phyloP scores from a whole-genome alignment of 1,139 yeast species.

The Pneumocystis sp. region DNA sequence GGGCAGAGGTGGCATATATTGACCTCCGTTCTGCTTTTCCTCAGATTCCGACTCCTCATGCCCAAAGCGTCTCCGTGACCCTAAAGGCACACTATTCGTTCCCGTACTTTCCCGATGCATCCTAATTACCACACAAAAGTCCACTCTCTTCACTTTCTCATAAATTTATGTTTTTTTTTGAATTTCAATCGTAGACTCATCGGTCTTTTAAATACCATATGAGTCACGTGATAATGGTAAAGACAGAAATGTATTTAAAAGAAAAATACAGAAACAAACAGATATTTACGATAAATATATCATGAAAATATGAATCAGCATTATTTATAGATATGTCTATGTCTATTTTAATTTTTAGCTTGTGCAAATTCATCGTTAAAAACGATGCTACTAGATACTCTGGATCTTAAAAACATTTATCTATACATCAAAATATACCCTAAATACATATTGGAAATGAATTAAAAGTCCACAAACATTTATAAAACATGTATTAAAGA shows the following conservation, averaged over 20 bases:
- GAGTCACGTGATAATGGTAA: background rate
- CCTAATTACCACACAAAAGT: background rate
- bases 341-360: no score
- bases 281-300: background rate
- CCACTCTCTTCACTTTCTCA: background rate
- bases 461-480: no score
- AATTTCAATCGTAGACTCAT: background rate
- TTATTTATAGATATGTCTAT: no score
- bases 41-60: slow-evolving; percentile 2
- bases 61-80: slow-evolving; percentile 16
- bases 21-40: slow-evolving; percentile 10
- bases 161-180: background rate
- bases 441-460: no score
- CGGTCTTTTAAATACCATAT: background rate
- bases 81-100: slow-evolving; percentile 22
- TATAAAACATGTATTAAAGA: no score
- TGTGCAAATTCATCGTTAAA: no score
- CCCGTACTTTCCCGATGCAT: slow-evolving; percentile 14
- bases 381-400: no score
- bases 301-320: no score
- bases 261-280: background rate
- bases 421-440: no score
- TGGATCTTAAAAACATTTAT: no score
- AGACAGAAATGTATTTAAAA: background rate
- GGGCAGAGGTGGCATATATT: slow-evolving; percentile 14